Percentiles rank a stretch among this genome's conserved stretches.
Evolutionary conservation across 805 yeast species (phyloP).

Genomic region (Yarrowia keelungensis): DNA sequence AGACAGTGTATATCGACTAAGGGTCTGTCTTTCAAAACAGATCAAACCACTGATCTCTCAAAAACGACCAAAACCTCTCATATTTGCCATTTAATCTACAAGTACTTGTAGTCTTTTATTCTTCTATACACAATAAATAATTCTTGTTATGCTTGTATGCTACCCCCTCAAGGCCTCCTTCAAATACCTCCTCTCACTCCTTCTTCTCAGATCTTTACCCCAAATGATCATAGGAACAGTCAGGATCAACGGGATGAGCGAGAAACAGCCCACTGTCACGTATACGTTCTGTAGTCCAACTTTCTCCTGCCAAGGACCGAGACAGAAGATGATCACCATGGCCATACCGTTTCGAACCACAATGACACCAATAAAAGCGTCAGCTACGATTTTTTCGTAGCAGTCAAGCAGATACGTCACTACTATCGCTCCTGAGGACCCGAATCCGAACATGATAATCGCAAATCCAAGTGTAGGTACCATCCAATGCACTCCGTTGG

Average conservation of each 20-base stretch:
- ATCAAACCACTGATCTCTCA: too few species aligned
- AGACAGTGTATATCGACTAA: background rate
- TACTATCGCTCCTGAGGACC: constrained; percentile 6
- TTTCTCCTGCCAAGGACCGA: background rate
- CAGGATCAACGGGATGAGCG: background rate
- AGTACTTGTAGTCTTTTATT: too few species aligned
- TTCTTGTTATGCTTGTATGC: background rate
- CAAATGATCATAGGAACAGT: constrained; percentile 7
- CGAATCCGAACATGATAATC: constrained; percentile 15
- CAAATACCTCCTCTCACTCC: background rate
- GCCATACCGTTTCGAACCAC: constrained; percentile 62
- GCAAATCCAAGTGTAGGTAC: constrained; percentile 10
- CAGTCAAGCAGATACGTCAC: constrained; percentile 13
- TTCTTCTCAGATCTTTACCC: constrained; percentile 19
- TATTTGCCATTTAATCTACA: too few species aligned
- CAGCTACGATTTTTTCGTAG: constrained; percentile 42
- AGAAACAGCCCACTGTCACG: constrained; percentile 9
- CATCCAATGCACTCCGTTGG: constrained; percentile 12
- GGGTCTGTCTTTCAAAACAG: too few species aligned
- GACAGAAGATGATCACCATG: constrained; percentile 1
- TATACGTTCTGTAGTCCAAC: constrained; percentile 4
- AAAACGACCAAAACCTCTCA: too few species aligned
- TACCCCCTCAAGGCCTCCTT: constrained; percentile 1
- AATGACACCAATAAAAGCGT: constrained; percentile 63
- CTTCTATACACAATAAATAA: too few species aligned